These are phyloP conservation scores for Blastocrithidia nonstop DNA, from an alignment of 208 protist species.

Conservation along the genomic window DNA sequence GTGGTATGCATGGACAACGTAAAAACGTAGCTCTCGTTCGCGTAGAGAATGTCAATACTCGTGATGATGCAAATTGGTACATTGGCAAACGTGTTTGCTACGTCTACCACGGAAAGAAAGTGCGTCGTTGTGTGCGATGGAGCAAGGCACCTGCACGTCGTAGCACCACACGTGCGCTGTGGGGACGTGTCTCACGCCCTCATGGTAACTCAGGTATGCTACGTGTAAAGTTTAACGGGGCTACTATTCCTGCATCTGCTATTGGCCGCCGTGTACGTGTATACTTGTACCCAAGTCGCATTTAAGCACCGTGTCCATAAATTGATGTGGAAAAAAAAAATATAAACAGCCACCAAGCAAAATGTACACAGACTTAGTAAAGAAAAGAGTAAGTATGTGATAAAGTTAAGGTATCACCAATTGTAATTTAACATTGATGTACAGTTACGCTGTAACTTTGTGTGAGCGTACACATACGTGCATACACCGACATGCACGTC, in stretches of 20 bases:
- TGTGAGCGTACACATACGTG: too few relatives aligned
- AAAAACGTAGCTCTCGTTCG: slow-evolving; percentile 90
- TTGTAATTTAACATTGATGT: too few relatives aligned
- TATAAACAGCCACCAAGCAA: too few relatives aligned
- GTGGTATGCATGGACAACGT: slow-evolving; percentile 87
- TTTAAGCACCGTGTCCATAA: slow-evolving; percentile 90
- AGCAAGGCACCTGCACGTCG: slow-evolving; percentile 77
- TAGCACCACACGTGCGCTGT: slow-evolving; percentile 91
- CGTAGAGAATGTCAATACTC: slow-evolving; percentile 94
- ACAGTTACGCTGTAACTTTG: too few relatives aligned
- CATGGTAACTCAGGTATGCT: slow-evolving; percentile 97
- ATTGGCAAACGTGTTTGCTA: slow-evolving; percentile 98
- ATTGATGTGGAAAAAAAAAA: too few relatives aligned
- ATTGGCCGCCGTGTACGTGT: slow-evolving; percentile 94
- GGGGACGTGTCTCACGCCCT: slow-evolving; percentile 92
- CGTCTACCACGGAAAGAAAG: slow-evolving; percentile 94
- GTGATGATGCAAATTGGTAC: slow-evolving; percentile 94
- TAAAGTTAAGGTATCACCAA: too few relatives aligned
- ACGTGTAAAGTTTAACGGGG: slow-evolving; percentile 93
- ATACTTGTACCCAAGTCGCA: slow-evolving; percentile 95
- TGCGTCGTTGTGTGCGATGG: slow-evolving; percentile 84
- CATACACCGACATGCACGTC: too few relatives aligned
- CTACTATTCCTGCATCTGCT: slow-evolving; percentile 90
- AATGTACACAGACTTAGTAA: too few relatives aligned
- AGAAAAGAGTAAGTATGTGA: too few relatives aligned